Conservation (phyloP, 148 eudicot species). For the Vaccinium vitisidaea region DNA sequence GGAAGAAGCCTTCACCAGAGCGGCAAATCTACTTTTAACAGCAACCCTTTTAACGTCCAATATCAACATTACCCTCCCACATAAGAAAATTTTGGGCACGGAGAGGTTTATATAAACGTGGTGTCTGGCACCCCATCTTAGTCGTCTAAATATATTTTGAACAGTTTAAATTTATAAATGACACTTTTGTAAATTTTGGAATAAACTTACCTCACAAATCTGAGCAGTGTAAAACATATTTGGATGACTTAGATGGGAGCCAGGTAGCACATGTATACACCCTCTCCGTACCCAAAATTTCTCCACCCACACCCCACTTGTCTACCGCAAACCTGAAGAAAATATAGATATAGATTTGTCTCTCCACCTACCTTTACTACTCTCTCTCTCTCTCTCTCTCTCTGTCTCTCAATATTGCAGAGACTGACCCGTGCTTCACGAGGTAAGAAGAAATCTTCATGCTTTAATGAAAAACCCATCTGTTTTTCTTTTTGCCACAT, state of each 20-base stretch:
- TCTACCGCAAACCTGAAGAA: not conserved
- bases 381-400: slow-evolving; percentile 1
- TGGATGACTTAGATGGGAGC: too few relatives aligned
- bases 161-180: too few relatives aligned
- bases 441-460: not conserved
- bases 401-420: slow-evolving; percentile 5
- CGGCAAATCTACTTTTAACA: not conserved
- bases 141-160: too few relatives aligned
- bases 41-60: not conserved
- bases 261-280: too few relatives aligned
- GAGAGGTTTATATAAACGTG: too few relatives aligned
- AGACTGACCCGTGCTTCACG: not conserved
- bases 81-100: too few relatives aligned
- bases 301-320: not conserved
- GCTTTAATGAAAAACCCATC: not conserved
- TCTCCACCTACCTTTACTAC: not conserved
- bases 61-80: not conserved
- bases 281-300: too few relatives aligned
- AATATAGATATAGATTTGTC: not conserved
- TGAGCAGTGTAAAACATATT: too few relatives aligned
- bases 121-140: too few relatives aligned
- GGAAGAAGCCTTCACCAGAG: slow-evolving; percentile 3
- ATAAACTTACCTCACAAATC: too few relatives aligned
- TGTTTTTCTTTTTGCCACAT: not conserved
- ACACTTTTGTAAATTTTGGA: too few relatives aligned